Conservation (phyloP, 805 yeast genomes). For the Cyberlindnera nakhonratchasimensis region DNA sequence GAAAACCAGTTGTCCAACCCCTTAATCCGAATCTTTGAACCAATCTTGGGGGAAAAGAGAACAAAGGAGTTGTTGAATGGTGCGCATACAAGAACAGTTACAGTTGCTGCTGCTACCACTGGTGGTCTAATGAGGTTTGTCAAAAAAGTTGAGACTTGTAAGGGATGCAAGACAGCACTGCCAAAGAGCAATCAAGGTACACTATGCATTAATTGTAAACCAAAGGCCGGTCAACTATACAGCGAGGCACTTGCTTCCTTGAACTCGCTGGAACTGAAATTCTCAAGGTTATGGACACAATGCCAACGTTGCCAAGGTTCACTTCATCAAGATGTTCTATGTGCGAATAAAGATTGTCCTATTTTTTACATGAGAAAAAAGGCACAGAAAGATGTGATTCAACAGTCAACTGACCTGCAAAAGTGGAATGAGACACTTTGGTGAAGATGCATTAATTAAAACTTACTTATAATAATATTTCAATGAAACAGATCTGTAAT, state of each 20-base stretch:
- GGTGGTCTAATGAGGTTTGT: conserved; percentile 94
- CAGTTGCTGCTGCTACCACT: conserved; percentile 44
- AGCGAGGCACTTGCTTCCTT: conserved; percentile 77
- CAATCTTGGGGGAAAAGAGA: conserved; percentile 82
- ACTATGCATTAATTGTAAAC: conserved; percentile 74
- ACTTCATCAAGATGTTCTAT: conserved; percentile 89
- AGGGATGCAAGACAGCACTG: conserved; percentile 82
- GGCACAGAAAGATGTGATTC: conserved; percentile 40
- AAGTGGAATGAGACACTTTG: conserved; percentile 37
- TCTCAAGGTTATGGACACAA: conserved; percentile 92
- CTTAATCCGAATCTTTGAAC: conserved; percentile 87
- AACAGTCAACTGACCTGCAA: conserved; percentile 36
- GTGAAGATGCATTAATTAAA: conserved; percentile 12
- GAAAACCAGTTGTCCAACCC: conserved; percentile 94
- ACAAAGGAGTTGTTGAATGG: conserved; percentile 82
- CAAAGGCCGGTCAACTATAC: conserved; percentile 72
- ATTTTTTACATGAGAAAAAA: conserved; percentile 91
- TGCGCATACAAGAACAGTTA: conserved; percentile 76
- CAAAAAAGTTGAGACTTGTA: conserved; percentile 82
- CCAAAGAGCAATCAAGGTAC: conserved; percentile 58
- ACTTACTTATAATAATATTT: background rate
- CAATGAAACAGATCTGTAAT: background rate
- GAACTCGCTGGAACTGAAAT: conserved; percentile 76
- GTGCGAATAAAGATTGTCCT: conserved; percentile 95
- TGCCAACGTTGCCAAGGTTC: conserved; percentile 98